Percentiles rank a stretch among this genome's conserved stretches.
phyloP scores from a whole-genome alignment of 2,329 filamentous ascomycete genomes.

The Paracorniculantispora psalliotae region DNA sequence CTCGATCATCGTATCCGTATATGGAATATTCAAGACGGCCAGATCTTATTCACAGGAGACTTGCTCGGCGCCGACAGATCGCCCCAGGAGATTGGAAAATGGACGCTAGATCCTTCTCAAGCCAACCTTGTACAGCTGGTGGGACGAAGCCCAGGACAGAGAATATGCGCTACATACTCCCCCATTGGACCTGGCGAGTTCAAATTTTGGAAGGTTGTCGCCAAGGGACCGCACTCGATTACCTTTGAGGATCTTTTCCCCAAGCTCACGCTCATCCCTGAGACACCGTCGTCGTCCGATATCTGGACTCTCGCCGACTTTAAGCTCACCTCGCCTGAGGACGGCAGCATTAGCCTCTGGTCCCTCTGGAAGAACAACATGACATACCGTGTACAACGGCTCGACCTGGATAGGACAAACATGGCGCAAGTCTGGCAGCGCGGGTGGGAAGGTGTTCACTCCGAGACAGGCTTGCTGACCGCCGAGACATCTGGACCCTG shows the following conservation, averaged over 20 bases:
- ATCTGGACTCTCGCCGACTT: constrained; percentile 81
- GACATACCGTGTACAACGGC: constrained; percentile 66
- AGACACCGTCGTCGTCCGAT: constrained; percentile 64
- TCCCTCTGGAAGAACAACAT: constrained; percentile 81
- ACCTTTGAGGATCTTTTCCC: constrained; percentile 69
- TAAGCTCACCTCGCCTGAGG: constrained; percentile 51
- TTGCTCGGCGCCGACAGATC: constrained; percentile 64
- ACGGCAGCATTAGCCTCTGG: constrained; percentile 62
- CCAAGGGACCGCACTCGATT: constrained; percentile 58
- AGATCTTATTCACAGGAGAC: constrained; percentile 71
- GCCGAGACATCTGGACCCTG: constrained; percentile 55
- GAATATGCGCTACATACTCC: constrained; percentile 74
- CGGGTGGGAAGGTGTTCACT: constrained; percentile 65
- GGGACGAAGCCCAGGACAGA: constrained; percentile 47
- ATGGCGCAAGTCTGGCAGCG: constrained; percentile 57
- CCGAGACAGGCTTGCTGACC: constrained; percentile 51
- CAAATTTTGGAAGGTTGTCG: constrained; percentile 81
- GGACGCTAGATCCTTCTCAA: constrained; percentile 74
- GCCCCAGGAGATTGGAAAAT: constrained; percentile 64
- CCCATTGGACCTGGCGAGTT: constrained; percentile 84
- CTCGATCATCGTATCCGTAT: constrained; percentile 84
- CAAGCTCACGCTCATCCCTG: constrained; percentile 54
- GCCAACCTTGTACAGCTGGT: constrained; percentile 71
- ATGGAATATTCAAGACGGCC: constrained; percentile 83
- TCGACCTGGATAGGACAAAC: constrained; percentile 67